A percentile compares a stretch with the other conserved stretches of the same genome.
phyloP scores from a whole-genome alignment of 2,329 filamentous ascomycete genomes.

The Aureobasidium sp. region DNA sequence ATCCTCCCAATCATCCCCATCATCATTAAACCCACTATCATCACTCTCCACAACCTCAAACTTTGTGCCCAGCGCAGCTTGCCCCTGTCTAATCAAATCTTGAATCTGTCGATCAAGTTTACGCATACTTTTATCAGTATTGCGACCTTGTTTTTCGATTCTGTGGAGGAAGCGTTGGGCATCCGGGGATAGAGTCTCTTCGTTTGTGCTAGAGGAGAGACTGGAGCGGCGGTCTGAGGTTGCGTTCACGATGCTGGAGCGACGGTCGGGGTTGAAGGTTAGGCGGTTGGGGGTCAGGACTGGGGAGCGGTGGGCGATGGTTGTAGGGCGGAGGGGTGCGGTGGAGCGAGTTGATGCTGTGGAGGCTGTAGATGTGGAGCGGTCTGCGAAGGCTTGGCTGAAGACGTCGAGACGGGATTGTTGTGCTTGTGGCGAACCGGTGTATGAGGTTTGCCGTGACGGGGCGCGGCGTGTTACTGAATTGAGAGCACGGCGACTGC shows the following conservation, averaged over 20 bases:
- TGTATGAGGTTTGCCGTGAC: constrained; percentile 25
- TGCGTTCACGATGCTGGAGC: not conserved
- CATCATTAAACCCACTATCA: constrained; percentile 28
- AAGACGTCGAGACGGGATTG: constrained; percentile 12
- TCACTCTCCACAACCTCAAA: constrained; percentile 42
- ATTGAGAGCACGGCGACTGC: constrained; percentile 46
- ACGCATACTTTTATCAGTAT: constrained; percentile 82
- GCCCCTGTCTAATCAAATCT: constrained; percentile 90
- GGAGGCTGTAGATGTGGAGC: not conserved
- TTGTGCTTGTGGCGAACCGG: constrained; percentile 40
- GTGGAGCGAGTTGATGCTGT: constrained; percentile 4
- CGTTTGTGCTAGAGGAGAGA: not conserved
- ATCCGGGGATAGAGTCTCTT: constrained; percentile 59
- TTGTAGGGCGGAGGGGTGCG: not conserved
- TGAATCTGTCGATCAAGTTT: constrained; percentile 82
- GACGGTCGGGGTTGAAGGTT: not conserved
- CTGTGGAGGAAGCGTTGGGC: constrained; percentile 79
- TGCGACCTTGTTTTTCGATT: constrained; percentile 76
- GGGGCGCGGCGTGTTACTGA: constrained; percentile 45
- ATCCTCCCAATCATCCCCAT: constrained; percentile 20
- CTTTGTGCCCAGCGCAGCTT: constrained; percentile 76
- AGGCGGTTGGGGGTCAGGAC: not conserved
- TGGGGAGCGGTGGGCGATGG: not conserved
- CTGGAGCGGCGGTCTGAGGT: too few species aligned
- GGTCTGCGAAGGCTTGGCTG: constrained; percentile 3